Evolutionary conservation across 2,329 filamentous ascomycete genomes (phyloP), one percentile per base, ranked within the genome.

Genomic region (Fusarium euwallaceae): DNA sequence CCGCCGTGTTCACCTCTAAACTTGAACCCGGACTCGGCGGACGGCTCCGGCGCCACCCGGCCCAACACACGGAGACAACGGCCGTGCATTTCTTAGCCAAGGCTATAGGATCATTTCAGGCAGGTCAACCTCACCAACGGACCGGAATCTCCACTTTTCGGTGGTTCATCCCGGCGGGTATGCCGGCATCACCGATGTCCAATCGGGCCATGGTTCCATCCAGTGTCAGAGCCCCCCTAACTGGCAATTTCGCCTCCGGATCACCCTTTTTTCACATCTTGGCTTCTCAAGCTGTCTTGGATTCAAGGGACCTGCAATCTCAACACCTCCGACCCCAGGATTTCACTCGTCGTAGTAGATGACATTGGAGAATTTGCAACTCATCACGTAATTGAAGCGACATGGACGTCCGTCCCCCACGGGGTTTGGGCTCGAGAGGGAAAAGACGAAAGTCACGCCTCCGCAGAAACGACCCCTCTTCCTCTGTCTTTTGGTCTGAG

Each of bases 371-470:
- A 29, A 45, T 51, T 51, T 34, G 59, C 59, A 59, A 37, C 48
- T 69, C 7, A 73, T 75, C 70, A 75, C 69, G 72, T 75, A 75
- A 74, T 59, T 17, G 37, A 29, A 20, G 16, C 48, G 10, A 59
- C 56, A 59, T 43, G 22, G 34, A 22, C 17, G 37, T 55, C 41
- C 22, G 14, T 74, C 69, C 72, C 72, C 72, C 72, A 75, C 66
- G 72, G 72, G 70, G 72, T 71, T 71, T 45, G 16, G 36, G 24
- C 11, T 51, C 20, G 17, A 37, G 37, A 39, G 37, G 20, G 27
- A 32, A 29, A 20, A n/a, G 16, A 29, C 48, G 27, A 59, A 14
- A 36, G 14, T 41, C 37, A 64, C 24, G 24, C 24, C 22, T 59
- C 39, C 62, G 27, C 62, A 55, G 32, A 34, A 34, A 51, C 10